These are phyloP conservation scores for Tetrahymena thermophila DNA, from an alignment of 73 alveolate genomes.

Conservation along the genomic window DNA sequence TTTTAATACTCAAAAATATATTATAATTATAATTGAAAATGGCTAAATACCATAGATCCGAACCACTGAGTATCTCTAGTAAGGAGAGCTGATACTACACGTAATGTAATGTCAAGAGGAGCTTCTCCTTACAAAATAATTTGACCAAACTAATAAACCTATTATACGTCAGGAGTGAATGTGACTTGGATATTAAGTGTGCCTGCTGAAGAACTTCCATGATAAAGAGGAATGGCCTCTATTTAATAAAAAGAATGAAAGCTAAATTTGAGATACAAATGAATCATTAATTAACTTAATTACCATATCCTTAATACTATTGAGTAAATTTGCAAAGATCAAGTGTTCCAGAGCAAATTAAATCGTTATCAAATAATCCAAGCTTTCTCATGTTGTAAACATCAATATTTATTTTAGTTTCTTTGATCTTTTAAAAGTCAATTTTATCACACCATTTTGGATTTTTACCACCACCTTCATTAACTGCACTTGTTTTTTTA, in stretches of 20 bases:
- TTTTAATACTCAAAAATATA: too few relatives aligned
- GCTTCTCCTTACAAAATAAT: neutral
- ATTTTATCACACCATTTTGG: neutral
- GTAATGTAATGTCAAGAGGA: neutral
- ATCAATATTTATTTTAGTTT: neutral
- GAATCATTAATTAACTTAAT: neutral
- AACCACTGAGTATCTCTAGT: neutral
- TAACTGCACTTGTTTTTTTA: neutral
- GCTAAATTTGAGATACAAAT: neutral
- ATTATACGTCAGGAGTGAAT: neutral
- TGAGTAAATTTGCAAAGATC: neutral
- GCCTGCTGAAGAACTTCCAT: neutral
- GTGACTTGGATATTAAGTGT: neutral
- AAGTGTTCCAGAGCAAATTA: neutral
- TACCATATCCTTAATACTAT: neutral
- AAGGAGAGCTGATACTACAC: neutral
- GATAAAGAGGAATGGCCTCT: neutral
- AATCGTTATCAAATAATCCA: neutral
- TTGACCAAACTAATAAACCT: neutral
- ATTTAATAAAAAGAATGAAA: neutral
- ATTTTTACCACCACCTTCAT: neutral
- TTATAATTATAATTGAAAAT: neutral
- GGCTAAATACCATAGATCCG: neutral
- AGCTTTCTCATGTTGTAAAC: neutral
- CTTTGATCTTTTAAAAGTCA: neutral